These are phyloP conservation scores for Graphilbum fragrans DNA, from an alignment of 2,329 filamentous ascomycete species.

Conservation along the genomic window DNA sequence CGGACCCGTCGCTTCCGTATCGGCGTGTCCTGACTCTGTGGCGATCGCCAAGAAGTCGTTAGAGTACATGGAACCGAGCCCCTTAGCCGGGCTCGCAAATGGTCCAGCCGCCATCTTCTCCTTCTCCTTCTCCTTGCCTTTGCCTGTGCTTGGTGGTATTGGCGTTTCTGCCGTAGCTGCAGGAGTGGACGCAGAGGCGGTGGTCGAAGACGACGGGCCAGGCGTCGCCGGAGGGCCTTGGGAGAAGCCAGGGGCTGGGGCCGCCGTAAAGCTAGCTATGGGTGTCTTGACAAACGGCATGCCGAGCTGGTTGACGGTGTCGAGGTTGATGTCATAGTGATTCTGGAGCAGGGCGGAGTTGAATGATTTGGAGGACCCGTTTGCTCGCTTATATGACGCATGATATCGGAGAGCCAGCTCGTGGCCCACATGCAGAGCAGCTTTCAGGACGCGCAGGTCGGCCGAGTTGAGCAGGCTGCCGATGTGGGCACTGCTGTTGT, in stretches of 20 bases:
- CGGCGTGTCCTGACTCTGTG: slow-evolving; percentile 32
- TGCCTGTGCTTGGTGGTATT: slow-evolving; percentile 27
- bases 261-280: slow-evolving; percentile 34
- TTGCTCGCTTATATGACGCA: slow-evolving; percentile 68
- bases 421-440: slow-evolving; percentile 67
- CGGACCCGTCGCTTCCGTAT: slow-evolving; percentile 25
- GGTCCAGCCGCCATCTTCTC: not conserved
- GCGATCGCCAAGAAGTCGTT: slow-evolving; percentile 73
- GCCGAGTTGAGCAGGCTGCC: slow-evolving; percentile 84
- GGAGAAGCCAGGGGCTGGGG: slow-evolving; percentile 1
- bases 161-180: slow-evolving; percentile 43
- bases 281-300: slow-evolving; percentile 68
- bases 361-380: slow-evolving; percentile 51
- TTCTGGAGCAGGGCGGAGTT: slow-evolving; percentile 66
- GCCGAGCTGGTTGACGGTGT: slow-evolving; percentile 75
- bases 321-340: slow-evolving; percentile 70
- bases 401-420: slow-evolving; percentile 89
- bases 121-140: slow-evolving; percentile 62
- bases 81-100: slow-evolving; percentile 25
- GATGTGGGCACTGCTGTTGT: slow-evolving; percentile 82
- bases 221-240: slow-evolving; percentile 1
- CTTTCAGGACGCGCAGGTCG: slow-evolving; percentile 64
- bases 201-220: not conserved
- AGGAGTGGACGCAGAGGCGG: slow-evolving; percentile 16
- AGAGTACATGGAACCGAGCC: slow-evolving; percentile 53